These are phyloP conservation scores for Komagataella pastoris DNA, from an alignment of 805 yeast species.

Conservation along the genomic window DNA sequence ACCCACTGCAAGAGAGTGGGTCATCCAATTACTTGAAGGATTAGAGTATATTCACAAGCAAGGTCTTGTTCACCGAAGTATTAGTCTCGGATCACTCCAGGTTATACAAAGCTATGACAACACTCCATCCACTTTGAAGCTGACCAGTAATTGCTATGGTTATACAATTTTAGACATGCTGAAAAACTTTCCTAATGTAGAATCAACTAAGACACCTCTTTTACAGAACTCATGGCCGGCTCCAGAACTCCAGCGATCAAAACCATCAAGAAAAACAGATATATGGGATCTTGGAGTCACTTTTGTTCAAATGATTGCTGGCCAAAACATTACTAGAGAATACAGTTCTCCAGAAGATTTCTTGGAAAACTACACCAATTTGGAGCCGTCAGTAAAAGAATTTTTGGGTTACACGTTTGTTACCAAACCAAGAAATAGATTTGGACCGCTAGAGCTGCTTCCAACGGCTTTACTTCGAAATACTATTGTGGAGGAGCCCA, in stretches of 20 bases:
- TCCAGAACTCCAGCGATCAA: conserved; percentile 51
- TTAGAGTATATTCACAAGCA: conserved; percentile 72
- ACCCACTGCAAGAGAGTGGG: conserved; percentile 77
- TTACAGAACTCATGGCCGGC: conserved; percentile 50
- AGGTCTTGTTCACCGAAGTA: conserved; percentile 66
- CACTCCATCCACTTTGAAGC: conserved; percentile 43
- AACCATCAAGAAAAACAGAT: conserved; percentile 71
- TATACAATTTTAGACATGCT: conserved; percentile 28
- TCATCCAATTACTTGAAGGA: conserved; percentile 75
- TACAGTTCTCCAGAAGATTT: conserved; percentile 55
- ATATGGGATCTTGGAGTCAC: conserved; percentile 87
- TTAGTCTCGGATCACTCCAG: conserved; percentile 48
- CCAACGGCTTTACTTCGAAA: conserved; percentile 76
- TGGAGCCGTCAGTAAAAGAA: conserved; percentile 48
- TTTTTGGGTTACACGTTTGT: conserved; percentile 57
- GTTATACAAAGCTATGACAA: conserved; percentile 35
- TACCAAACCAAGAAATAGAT: conserved; percentile 52
- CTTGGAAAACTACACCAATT: conserved; percentile 19
- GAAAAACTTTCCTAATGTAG: conserved; percentile 16
- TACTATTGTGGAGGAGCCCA: conserved; percentile 25
- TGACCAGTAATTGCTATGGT: conserved; percentile 49
- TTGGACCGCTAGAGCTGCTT: conserved; percentile 72
- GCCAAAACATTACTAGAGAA: conserved; percentile 39
- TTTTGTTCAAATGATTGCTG: conserved; percentile 52
- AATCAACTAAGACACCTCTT: conserved; percentile 5